Evolutionary conservation across 2,329 filamentous ascomycete species (phyloP), one percentile per base, ranked within the genome.

Genomic region (Huntiella bhutanensis): DNA sequence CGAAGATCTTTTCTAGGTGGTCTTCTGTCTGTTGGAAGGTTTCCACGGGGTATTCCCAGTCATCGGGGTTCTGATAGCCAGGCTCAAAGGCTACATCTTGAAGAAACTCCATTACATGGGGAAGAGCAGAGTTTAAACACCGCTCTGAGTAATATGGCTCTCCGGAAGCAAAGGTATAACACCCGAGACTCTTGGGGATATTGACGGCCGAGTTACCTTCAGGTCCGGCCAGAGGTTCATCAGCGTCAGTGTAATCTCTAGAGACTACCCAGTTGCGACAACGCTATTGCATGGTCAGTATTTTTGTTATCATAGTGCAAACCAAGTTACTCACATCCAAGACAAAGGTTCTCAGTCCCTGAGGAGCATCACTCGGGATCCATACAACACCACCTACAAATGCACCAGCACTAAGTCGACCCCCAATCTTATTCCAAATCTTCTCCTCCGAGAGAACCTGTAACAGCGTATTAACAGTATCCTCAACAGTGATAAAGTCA

Each of bases 401-500:
- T 1, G 69, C 63, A 51, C 78, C 60, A 2, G 67, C 64, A 37
- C 61, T 62, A 44, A 79, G 53, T 16, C 62, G 62, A 0, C 42
- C 40, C 1, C 63, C 62, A 61, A 69, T 66, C 13, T 47, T 55
- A 3, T 52, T 49, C 68, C 71, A 79, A 56, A 63, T 65, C 7
- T 71, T 57, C 3, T 67, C 53, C 33, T 76, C 68, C 7, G 91
- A 63, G 51, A 80, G 78, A 11, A 61, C 55, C 22, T 78, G 59
- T 0, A 75, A 64, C 1, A 67, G 62, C 32, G 77, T 68, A 0
- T 75, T 77, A 3, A 76, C 77, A 11, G 41, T 32, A 46, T 81
- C 75, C 1, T 80, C 76, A 12, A 91, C 63, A 1, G 73, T 82
- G 41, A 94, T 66, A 32, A 94, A 57, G 55, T 86, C 77, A 15